Evolutionary conservation across 192 early-diverging fungal species (phyloP).

Genomic region (Dispira simplex): DNA sequence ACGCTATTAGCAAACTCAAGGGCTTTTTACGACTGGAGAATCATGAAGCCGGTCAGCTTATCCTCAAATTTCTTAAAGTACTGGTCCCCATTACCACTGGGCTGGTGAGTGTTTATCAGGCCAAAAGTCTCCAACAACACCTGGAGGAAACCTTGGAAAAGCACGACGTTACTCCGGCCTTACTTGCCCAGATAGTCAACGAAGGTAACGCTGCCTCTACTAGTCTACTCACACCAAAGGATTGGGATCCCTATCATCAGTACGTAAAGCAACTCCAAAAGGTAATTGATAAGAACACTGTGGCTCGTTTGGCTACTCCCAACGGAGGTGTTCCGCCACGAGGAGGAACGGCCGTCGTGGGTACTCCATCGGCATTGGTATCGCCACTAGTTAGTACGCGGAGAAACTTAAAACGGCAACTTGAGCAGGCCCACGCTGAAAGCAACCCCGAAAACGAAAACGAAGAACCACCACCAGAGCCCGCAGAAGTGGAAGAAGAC

Average conservation of each 20-base stretch:
- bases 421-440: not conserved
- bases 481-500: not conserved
- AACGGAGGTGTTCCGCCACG: not conserved
- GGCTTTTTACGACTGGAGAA: constrained; percentile 8
- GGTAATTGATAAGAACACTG: not conserved
- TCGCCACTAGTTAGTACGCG: not conserved
- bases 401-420: not conserved
- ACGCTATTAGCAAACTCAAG: not conserved
- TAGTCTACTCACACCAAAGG: not conserved
- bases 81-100: not conserved
- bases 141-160: not conserved
- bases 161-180: not conserved
- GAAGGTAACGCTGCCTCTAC: not conserved
- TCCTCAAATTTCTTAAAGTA: constrained; percentile 1
- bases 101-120: not conserved
- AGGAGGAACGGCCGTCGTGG: not conserved
- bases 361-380: not conserved
- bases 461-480: not conserved
- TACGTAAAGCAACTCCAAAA: not conserved
- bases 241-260: constrained; percentile 9
- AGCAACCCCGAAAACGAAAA: not conserved
- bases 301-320: not conserved
- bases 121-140: not conserved
- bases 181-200: not conserved
- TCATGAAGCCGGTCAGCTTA: not conserved